Percentiles rank a stretch among this genome's conserved stretches.
Evolutionary conservation across 176 grass and related monocot species (phyloP).

Genomic region (Triticum monococcum): DNA sequence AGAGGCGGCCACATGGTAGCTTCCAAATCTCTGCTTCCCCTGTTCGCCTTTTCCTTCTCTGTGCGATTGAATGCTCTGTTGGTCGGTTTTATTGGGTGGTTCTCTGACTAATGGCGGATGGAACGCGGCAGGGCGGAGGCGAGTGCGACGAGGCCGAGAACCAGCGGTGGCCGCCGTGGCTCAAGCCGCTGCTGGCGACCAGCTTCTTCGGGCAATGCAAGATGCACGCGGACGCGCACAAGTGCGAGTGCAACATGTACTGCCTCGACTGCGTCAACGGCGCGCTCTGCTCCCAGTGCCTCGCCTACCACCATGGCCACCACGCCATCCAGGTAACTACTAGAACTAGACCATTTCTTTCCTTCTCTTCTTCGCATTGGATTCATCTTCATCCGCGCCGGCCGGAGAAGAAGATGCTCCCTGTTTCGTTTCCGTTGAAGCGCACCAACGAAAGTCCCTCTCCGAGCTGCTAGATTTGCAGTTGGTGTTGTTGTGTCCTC

Average conservation of each 20-base stretch:
- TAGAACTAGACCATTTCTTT: neutral
- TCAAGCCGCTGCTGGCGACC: conserved; percentile 79
- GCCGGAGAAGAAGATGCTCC: neutral
- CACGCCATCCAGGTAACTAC: conserved; percentile 72
- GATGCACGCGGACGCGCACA: conserved; percentile 80
- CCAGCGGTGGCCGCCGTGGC: conserved; percentile 87
- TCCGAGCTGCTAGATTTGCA: neutral
- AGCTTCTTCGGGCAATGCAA: conserved; percentile 99
- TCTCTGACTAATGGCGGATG: neutral
- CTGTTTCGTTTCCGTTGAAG: neutral
- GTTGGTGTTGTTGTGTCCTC: neutral
- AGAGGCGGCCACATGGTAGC: conserved; percentile 55
- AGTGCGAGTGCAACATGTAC: conserved; percentile 99
- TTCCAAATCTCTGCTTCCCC: neutral
- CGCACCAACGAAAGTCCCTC: neutral
- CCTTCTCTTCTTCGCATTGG: neutral
- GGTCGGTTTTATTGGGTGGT: neutral
- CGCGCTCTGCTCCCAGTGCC: conserved; percentile 96
- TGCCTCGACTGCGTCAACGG: conserved; percentile 91
- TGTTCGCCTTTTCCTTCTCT: too few species aligned
- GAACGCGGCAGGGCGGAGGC: conserved; percentile 47
- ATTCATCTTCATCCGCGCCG: neutral
- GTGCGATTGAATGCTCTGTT: neutral
- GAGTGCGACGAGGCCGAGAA: conserved; percentile 40
- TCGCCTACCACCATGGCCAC: conserved; percentile 76